Percentiles rank a stretch among this genome's conserved stretches.
phyloP scores from a whole-genome alignment of 192 early-diverging fungal genomes.

The Backusella tarrabulga region DNA sequence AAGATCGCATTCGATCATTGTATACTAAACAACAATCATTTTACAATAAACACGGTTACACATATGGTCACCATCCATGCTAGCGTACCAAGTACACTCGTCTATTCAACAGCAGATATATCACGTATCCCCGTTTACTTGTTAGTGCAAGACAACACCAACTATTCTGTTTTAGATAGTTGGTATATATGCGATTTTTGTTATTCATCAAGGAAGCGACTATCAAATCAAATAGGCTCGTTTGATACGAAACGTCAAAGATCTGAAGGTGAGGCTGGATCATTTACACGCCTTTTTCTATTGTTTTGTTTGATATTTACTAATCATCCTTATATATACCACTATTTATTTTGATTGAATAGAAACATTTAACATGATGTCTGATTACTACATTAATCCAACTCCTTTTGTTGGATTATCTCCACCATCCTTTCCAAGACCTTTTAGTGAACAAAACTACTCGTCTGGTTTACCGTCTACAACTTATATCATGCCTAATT shows the following conservation, averaged over 20 bases:
- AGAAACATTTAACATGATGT: not conserved
- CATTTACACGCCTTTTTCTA: not conserved
- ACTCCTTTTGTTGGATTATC: conserved; percentile 10
- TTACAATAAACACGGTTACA: conserved; percentile 16
- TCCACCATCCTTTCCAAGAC: not conserved
- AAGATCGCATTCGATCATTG: conserved; percentile 45
- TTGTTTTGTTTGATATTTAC: conserved; percentile 8
- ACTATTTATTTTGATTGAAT: not conserved
- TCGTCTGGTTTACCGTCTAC: not conserved
- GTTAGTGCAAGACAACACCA: conserved; percentile 34
- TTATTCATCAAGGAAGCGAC: conserved; percentile 25
- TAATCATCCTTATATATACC: not conserved
- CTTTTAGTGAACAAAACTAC: not conserved
- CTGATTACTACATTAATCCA: conserved; percentile 9
- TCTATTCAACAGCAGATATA: conserved; percentile 38
- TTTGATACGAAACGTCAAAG: conserved; percentile 6
- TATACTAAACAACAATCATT: conserved; percentile 39
- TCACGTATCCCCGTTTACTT: conserved; percentile 38
- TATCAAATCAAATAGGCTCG: not conserved
- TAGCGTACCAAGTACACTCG: conserved; percentile 36
- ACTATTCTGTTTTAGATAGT: conserved; percentile 33
- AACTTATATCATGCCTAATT: conserved; percentile 3
- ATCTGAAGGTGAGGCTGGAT: conserved; percentile 2
- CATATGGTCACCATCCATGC: conserved; percentile 37
- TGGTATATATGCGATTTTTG: conserved; percentile 45